These are phyloP conservation scores for Dioszegia aurantiaca DNA, from an alignment of 768 basidiomycete genomes.

Conservation along the genomic window DNA sequence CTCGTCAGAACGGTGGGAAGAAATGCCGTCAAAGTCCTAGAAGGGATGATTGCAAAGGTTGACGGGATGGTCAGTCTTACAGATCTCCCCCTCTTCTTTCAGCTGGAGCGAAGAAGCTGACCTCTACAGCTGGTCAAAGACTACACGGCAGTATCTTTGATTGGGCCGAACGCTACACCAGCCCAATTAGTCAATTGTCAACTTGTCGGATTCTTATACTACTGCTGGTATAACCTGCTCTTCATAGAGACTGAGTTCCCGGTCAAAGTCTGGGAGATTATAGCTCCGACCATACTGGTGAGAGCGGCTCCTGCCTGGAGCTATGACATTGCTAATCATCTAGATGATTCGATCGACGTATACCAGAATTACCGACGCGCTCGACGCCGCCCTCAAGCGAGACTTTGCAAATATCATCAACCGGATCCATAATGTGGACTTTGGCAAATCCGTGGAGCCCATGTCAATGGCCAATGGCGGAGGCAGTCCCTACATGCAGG, in stretches of 20 bases:
- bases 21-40: conserved; percentile 66
- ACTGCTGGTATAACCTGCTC: conserved; percentile 68
- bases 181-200: conserved; percentile 76
- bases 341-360: conserved; percentile 36
- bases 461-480: conserved; percentile 58
- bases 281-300: conserved; percentile 46
- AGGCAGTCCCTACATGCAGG: conserved; percentile 84
- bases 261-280: conserved; percentile 59
- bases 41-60: conserved; percentile 63
- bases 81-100: background rate
- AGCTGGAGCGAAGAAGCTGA: background rate
- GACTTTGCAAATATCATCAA: conserved; percentile 73
- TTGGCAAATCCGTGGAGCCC: conserved; percentile 69
- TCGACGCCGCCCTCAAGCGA: conserved; percentile 60
- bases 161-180: conserved; percentile 72
- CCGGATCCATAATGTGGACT: conserved; percentile 79
- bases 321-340: background rate
- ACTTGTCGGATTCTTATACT: conserved; percentile 74
- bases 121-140: conserved; percentile 67
- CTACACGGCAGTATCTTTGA: conserved; percentile 69
- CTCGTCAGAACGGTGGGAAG: conserved; percentile 75
- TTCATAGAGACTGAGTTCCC: conserved; percentile 68
- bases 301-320: background rate
- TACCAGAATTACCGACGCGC: conserved; percentile 43
- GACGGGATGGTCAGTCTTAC: conserved; percentile 65